Percentiles rank a stretch among this genome's conserved stretches.
phyloP scores from a whole-genome alignment of 768 basidiomycete genomes.

The Daedalea quercina region DNA sequence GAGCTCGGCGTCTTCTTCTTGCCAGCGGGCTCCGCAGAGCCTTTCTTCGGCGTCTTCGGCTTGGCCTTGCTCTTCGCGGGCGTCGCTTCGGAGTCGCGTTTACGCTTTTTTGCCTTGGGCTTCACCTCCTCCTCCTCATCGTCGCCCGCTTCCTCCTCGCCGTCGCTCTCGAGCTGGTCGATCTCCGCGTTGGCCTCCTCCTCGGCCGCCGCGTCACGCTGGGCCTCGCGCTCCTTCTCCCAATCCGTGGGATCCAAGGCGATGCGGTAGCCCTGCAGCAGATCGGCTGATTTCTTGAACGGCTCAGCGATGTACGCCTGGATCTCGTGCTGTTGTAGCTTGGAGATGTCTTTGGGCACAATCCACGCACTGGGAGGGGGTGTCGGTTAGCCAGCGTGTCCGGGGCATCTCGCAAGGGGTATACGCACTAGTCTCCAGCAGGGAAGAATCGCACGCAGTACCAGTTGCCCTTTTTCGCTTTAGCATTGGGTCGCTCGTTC shows the following conservation, averaged over 20 bases:
- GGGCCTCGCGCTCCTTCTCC: slow-evolving; percentile 40
- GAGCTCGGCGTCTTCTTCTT: slow-evolving; percentile 27
- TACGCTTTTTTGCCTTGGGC: slow-evolving; percentile 47
- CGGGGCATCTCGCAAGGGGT: slow-evolving; percentile 4
- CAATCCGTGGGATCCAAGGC: slow-evolving; percentile 68
- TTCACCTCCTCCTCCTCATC: slow-evolving; percentile 40
- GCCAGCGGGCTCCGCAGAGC: slow-evolving; percentile 30
- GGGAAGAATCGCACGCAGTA: slow-evolving; percentile 90
- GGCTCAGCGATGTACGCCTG: slow-evolving; percentile 74
- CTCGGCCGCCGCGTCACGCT: slow-evolving; percentile 28
- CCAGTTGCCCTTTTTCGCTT: slow-evolving; percentile 61
- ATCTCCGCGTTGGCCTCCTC: slow-evolving; percentile 55
- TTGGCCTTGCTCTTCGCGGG: slow-evolving; percentile 34
- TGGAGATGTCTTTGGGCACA: slow-evolving; percentile 72
- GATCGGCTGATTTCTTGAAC: slow-evolving; percentile 69
- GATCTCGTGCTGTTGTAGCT: slow-evolving; percentile 75
- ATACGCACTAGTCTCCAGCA: slow-evolving; percentile 83
- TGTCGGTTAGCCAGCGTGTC: slow-evolving; percentile 7
- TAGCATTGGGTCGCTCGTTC: slow-evolving; percentile 56
- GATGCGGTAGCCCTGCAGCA: slow-evolving; percentile 71
- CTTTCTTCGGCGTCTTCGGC: slow-evolving; percentile 43
- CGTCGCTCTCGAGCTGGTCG: slow-evolving; percentile 56
- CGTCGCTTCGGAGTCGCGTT: slow-evolving; percentile 52
- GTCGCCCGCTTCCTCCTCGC: slow-evolving; percentile 43
- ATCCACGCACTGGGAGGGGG: slow-evolving; percentile 68